Evolutionary conservation across 495 filamentous ascomycete genomes (phyloP), one percentile per base, ranked within the genome.

Genomic region (Tuber melanosporum): DNA sequence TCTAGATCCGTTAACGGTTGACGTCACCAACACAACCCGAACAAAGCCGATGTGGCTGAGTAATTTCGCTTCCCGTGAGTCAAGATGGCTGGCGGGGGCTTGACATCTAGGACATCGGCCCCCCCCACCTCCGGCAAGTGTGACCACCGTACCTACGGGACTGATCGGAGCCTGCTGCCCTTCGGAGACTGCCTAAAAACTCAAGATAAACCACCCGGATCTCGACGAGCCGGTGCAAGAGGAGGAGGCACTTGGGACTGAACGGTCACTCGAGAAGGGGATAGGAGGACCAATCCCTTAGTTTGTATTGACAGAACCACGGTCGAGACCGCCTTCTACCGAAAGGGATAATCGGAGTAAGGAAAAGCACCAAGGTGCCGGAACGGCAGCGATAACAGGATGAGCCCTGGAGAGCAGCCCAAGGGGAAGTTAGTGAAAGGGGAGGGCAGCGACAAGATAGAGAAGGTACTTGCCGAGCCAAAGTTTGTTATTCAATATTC

Each of bases 131-230:
- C 26, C n/a, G 10, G 57, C 14, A 66, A 19, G 36, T 26, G 57
- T 36, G 26, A 66, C 26, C 17, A 36, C 57, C 26, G 26, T 36
- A 66, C 14, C 57, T 19, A 66, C 57, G 14, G 57, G 57, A 66
- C 26, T 66, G 17, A 14, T 26, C 57, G 26, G 32, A 36, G 26
- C 57, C 15, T 5, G 57, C 57, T 36, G 17, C 26, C 26, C 26
- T 12, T 26, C 57, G 57, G 57, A 66, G 17, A 26, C 57, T 36
- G 57, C 42, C 52, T 17, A 75, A 36, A 15, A 8, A 72, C 44
- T 45, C 32, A 79, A 74, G 70, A 91, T 92, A 91, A 90, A 91
- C 77, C 90, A 91, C 80, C 88, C 87, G 9, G 88, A 87, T 39
- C 85, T 91, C 10, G 85, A 89, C 74, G 83, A 86, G 71, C 86